A percentile compares a stretch with the other conserved stretches of the same genome.
Conservation (phyloP, 2,329 filamentous ascomycete species). For the Xylariaceae sp. region DNA sequence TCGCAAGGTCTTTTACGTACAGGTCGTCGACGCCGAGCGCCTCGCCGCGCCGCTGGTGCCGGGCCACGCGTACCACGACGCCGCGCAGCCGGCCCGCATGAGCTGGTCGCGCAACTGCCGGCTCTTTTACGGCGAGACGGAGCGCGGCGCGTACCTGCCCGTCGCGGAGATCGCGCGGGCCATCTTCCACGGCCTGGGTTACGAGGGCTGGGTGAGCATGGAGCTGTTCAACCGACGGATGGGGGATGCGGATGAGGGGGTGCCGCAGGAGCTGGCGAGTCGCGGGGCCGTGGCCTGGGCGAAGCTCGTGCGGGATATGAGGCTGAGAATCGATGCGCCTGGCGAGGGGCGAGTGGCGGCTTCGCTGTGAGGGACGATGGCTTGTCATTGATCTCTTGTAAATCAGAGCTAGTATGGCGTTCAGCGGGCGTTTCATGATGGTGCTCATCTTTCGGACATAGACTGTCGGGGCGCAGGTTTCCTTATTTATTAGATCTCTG, state of each 20-base stretch:
- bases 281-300: conserved; percentile 26
- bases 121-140: conserved; percentile 63
- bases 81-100: conserved; percentile 61
- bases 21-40: conserved; percentile 70
- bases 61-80: conserved; percentile 54
- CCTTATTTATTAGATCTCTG: too few species aligned
- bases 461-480: too few species aligned
- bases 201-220: conserved; percentile 65
- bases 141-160: conserved; percentile 64
- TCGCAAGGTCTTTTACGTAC: conserved; percentile 68
- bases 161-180: conserved; percentile 55
- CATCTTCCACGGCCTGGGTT: conserved; percentile 61
- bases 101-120: conserved; percentile 75
- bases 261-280: conserved; percentile 43
- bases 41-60: conserved; percentile 52
- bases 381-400: too few species aligned
- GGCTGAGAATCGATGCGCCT: conserved; percentile 16
- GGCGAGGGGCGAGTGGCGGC: conserved; percentile 7
- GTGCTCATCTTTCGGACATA: too few species aligned
- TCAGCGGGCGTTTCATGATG: too few species aligned
- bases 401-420: too few species aligned
- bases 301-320: conserved; percentile 27
- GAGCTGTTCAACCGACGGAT: conserved; percentile 65
- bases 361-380: too few species aligned
- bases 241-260: conserved; percentile 43